A percentile compares a stretch with the other conserved stretches of the same genome.
Evolutionary conservation across 306 rosid genomes (phyloP).

Genomic region (Rosa rugosa): DNA sequence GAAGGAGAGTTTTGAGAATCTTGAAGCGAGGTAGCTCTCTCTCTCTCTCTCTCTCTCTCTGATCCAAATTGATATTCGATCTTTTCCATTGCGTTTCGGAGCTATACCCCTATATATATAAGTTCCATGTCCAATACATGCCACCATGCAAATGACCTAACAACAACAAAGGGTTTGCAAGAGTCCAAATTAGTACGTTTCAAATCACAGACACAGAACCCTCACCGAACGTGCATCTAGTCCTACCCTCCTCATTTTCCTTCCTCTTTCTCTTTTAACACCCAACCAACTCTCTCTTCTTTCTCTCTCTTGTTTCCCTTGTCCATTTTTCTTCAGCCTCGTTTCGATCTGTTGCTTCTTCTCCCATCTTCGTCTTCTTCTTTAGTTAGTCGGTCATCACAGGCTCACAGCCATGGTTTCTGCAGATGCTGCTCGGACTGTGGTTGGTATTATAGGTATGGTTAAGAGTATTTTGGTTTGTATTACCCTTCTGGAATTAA

Average conservation of each 20-base stretch:
- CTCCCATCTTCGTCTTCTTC: background rate
- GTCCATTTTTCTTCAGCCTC: background rate
- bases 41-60: background rate
- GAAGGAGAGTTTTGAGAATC: background rate
- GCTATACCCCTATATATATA: background rate
- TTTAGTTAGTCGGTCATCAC: background rate
- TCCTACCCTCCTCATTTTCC: background rate
- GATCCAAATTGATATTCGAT: background rate
- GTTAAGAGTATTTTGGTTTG: background rate
- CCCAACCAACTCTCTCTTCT: background rate
- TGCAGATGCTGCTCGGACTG: slow-evolving; percentile 59
- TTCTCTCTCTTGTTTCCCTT: background rate
- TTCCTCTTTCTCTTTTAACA: background rate
- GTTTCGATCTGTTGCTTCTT: background rate
- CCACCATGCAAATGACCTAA: slow-evolving; percentile 49
- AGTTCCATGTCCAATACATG: slow-evolving; percentile 41
- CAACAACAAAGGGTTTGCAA: slow-evolving; percentile 2
- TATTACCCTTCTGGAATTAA: background rate
- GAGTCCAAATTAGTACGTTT: slow-evolving; percentile 12
- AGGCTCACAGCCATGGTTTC: slow-evolving; percentile 54
- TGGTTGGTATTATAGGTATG: slow-evolving; percentile 66
- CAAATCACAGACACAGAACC: background rate
- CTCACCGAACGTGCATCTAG: background rate
- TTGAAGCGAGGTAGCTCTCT: background rate
- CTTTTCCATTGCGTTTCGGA: slow-evolving; percentile 31